These are phyloP conservation scores for Geotrichum ghanense DNA, from an alignment of 805 yeast species.

Conservation along the genomic window DNA sequence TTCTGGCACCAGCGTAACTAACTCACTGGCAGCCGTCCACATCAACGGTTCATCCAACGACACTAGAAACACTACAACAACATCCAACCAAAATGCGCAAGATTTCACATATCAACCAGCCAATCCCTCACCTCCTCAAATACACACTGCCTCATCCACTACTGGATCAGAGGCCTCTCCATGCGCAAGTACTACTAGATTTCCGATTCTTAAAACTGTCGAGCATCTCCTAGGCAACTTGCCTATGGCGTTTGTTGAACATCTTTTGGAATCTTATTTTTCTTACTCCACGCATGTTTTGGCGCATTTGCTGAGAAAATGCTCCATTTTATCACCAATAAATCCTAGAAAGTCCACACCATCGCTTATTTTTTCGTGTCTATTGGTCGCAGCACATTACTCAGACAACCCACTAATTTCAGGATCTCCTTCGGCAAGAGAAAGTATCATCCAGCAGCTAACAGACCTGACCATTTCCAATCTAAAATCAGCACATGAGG, in stretches of 20 bases:
- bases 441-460: constrained; percentile 15
- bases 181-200: neutral
- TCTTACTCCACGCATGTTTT: constrained; percentile 21
- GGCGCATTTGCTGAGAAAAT: constrained; percentile 18
- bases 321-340: constrained; percentile 15
- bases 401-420: constrained; percentile 22
- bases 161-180: neutral
- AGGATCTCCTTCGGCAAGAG: constrained; percentile 20
- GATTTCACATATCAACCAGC: neutral
- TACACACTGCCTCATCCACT: neutral
- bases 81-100: neutral
- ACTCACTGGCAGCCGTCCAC: neutral
- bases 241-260: constrained; percentile 19
- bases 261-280: constrained; percentile 21
- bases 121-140: neutral
- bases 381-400: constrained; percentile 22
- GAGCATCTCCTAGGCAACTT: constrained; percentile 9
- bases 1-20: too few relatives aligned
- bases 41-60: neutral
- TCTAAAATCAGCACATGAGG: constrained; percentile 17
- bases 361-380: constrained; percentile 19
- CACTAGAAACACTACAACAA: neutral
- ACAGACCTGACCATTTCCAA: constrained; percentile 17
- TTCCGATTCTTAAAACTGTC: constrained; percentile 15
- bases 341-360: constrained; percentile 17